Evolutionary conservation across 1,284 basidiomycete genomes (phyloP).

Genomic region (Bothia castanella): DNA sequence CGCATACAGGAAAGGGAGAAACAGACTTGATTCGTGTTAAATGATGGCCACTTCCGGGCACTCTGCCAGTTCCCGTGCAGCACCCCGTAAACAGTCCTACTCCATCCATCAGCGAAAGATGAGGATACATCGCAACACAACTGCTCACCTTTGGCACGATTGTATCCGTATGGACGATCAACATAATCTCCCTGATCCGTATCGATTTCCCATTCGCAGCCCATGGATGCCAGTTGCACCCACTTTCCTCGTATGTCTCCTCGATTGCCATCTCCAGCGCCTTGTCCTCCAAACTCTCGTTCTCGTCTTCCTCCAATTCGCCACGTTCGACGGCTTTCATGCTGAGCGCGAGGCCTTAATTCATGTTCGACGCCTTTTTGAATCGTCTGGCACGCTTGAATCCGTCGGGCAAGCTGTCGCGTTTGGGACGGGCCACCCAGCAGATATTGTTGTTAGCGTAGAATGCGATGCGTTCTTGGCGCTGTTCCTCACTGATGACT

Average conservation of each 20-base stretch:
- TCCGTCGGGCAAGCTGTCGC: slow-evolving; percentile 47
- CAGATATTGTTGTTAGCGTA: slow-evolving; percentile 81
- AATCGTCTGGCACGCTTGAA: slow-evolving; percentile 81
- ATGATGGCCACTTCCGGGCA: slow-evolving; percentile 70
- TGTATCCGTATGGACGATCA: slow-evolving; percentile 79
- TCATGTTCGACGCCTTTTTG: slow-evolving; percentile 91
- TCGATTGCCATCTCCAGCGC: slow-evolving; percentile 65
- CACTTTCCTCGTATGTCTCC: slow-evolving; percentile 60
- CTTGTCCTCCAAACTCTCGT: slow-evolving; percentile 50
- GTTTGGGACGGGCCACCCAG: slow-evolving; percentile 77
- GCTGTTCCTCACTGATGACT: slow-evolving; percentile 26
- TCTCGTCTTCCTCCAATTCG: slow-evolving; percentile 36
- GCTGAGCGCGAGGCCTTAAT: slow-evolving; percentile 72
- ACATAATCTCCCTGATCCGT: slow-evolving; percentile 61
- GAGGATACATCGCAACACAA: no score
- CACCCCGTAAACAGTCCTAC: slow-evolving; percentile 79
- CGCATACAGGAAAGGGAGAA: no score
- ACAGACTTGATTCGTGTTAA: slow-evolving; percentile 70
- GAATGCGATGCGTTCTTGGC: slow-evolving; percentile 42
- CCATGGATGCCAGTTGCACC: slow-evolving; percentile 56
- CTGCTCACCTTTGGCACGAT: slow-evolving; percentile 57
- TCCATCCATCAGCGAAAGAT: no score
- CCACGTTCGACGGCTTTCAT: slow-evolving; percentile 43
- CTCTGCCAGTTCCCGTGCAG: slow-evolving; percentile 73
- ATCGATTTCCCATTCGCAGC: slow-evolving; percentile 57